Base-by-base conservation (phyloP, 2,329 filamentous ascomycete species). In the Aspergillus pseudotamarii region DNA sequence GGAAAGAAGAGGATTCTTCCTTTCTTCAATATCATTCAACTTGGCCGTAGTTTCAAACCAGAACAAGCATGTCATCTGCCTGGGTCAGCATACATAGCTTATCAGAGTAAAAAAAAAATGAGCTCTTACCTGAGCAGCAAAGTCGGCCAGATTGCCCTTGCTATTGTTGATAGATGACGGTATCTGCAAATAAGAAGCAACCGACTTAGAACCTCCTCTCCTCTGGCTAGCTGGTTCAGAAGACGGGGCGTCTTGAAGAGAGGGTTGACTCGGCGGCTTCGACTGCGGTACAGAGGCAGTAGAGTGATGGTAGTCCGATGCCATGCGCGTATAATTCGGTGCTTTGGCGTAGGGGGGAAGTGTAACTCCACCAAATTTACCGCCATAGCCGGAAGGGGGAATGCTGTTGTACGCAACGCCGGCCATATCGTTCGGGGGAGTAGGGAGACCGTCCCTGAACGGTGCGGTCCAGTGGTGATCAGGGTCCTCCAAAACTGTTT, bases 21-120 rank as follows among this genome's bases (percentile, higher is more conserved):
- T 80, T 11, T 88, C 86, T 74, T 94, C 90, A 43, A 94, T 92
- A 62, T 87, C 85, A 69, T 91, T 87, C 19, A 98, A 82, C 26
- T 91, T 90, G n/a, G 90, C 86, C 50, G 91, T 90, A 19, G 91
- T 91, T 78, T 98, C 94, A 75, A 98, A 98, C 94, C 95, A 98
- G 81, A 98, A 97, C 16, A 99, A 84, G 74, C 94, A 97, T 14
- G 94, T 96, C 78, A 98, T 92, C 92, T 97, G 72, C 3, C 62
- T 51, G 16, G 34, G 30, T 70, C 50, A 69, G 57, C 57, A 61
- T 57, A 57, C 16, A 57, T 3, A 41, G 58, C 28, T 16, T 41
- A 6, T 23, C 21, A 30, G 6, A 12, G 50, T 6, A 32, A 51
- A 34, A 12, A 12, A 8, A 36, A 6, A 4, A 41, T 38, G 26